These are phyloP conservation scores for Colletotrichum liaoningense DNA, from an alignment of 2,329 filamentous ascomycete species.

Conservation along the genomic window DNA sequence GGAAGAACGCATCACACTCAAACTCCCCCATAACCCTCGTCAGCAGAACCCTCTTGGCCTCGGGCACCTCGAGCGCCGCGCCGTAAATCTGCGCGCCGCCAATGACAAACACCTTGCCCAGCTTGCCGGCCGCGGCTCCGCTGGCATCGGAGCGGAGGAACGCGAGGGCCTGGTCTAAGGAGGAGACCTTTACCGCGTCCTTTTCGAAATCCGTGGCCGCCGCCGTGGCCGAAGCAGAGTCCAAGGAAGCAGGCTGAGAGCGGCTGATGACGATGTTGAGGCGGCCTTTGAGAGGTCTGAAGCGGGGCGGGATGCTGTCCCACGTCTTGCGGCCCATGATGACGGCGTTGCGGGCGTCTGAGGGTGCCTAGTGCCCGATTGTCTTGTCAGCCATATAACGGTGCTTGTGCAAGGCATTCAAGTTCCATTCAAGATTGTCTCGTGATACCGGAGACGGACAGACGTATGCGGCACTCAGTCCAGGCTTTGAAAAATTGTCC, in stretches of 20 bases:
- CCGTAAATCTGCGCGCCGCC: conserved; percentile 90
- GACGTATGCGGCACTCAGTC: too few species aligned
- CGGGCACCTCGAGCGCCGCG: conserved; percentile 70
- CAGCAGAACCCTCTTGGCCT: conserved; percentile 73
- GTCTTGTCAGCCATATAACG: neutral
- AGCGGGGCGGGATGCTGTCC: conserved; percentile 84
- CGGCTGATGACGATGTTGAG: conserved; percentile 86
- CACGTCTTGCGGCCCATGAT: conserved; percentile 99
- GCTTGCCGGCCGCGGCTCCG: conserved; percentile 33
- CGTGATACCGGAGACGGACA: too few species aligned
- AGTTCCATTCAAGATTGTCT: too few species aligned
- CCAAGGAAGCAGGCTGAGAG: conserved; percentile 45
- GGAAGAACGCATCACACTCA: conserved; percentile 82
- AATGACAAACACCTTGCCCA: conserved; percentile 83
- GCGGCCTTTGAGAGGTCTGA: conserved; percentile 82
- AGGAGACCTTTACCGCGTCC: conserved; percentile 67
- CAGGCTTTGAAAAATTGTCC: too few species aligned
- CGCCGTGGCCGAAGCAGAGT: conserved; percentile 17
- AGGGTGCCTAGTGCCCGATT: conserved; percentile 38
- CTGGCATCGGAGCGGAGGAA: conserved; percentile 53
- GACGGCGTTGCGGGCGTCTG: conserved; percentile 73
- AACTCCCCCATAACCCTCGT: conserved; percentile 76
- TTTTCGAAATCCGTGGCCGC: conserved; percentile 40
- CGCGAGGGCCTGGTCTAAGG: conserved; percentile 68
- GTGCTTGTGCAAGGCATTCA: too few species aligned